Base-by-base conservation (phyloP, 306 rosid genomes). In the Citrullus amarus region DNA sequence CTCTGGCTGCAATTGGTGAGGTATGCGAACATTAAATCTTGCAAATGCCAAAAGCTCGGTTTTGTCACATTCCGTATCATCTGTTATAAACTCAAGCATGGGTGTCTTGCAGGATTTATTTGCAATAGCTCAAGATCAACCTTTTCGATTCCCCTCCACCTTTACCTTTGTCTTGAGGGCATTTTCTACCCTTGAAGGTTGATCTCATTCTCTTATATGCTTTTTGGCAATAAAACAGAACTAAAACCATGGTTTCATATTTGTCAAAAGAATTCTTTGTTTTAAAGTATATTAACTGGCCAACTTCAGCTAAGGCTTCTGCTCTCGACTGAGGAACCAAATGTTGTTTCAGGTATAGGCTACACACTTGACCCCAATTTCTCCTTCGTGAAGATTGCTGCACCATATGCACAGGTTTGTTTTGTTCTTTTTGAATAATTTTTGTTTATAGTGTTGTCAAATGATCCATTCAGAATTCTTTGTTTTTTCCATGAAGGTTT, bases 321-420 rank as follows among this genome's bases (percentile, higher is more conserved):
- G 18, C 63, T 82, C 39, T 79, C 9, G 28, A 67, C 44, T 76
- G 2, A 14, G 65, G n/a, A 54, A 54, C 51, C 77, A 61, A 38
- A 79, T 38, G 43, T 75, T 58, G 60, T 81, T 78, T 63, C 87
- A 92, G 93, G 97, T 85, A 86, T 95, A 81, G 96, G 99, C 65
- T 91, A 91, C 87, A 82, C 63, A 16, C 97, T 95, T 25, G 86
- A 88, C 90, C 90, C 92, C 75, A 85, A 88, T 80, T 95, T 95
- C 83, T 92, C 99, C 51, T 95, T 95, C 51, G 99, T 85, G 68
- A 91, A 95, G 89, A 90, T 92, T 75, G 99, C 96, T 28, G 96
- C 99, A 36, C 99, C 99, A 9, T 95, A 89, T 91, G 99, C 97
- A 1, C 97, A 95, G 96, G 97, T 95, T 80, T 36, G 70, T 46